phyloP scores from a whole-genome alignment of 2,329 filamentous ascomycete genomes.

The Aspergillus pseudonomiae region DNA sequence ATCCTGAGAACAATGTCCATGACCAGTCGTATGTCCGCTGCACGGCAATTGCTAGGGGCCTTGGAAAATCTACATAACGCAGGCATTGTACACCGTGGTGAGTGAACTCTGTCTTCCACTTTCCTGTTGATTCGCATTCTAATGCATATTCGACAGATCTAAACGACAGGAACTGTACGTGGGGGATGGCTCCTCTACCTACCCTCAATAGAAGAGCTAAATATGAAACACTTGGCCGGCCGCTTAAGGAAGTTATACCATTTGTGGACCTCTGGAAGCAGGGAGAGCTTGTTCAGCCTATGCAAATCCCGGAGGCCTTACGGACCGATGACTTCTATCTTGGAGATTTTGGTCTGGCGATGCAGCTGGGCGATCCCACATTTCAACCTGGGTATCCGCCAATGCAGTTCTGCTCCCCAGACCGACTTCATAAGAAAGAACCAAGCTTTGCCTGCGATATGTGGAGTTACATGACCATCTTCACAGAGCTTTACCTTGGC shows the following conservation, averaged over 20 bases:
- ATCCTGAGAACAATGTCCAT: constrained; percentile 19
- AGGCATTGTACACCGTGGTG: constrained; percentile 32
- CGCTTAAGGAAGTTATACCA: constrained; percentile 29
- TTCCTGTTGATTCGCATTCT: constrained; percentile 5
- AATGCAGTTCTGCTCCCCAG: too few relatives aligned
- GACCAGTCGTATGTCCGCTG: constrained; percentile 31
- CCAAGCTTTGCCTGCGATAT: too few relatives aligned
- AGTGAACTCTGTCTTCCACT: constrained; percentile 11
- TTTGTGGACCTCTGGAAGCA: constrained; percentile 26
- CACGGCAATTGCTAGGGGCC: constrained; percentile 29
- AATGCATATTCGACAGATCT: constrained; percentile 23
- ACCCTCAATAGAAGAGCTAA: constrained; percentile 22
- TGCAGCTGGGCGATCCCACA: constrained; percentile 22
- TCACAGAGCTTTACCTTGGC: constrained; percentile 28
- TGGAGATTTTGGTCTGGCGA: constrained; percentile 32
- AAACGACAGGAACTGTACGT: constrained; percentile 33
- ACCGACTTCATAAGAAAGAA: too few relatives aligned
- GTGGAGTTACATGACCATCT: constrained; percentile 27
- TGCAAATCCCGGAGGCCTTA: constrained; percentile 24
- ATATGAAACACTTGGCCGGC: constrained; percentile 30
- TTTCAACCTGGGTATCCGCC: constrained; percentile 5
- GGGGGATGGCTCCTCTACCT: constrained; percentile 28
- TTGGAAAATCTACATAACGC: constrained; percentile 30
- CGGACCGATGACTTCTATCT: constrained; percentile 33
- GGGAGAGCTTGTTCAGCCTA: constrained; percentile 28